These are phyloP conservation scores for Ustilago loliicola DNA, from an alignment of 1,284 basidiomycete species.

Conservation along the genomic window DNA sequence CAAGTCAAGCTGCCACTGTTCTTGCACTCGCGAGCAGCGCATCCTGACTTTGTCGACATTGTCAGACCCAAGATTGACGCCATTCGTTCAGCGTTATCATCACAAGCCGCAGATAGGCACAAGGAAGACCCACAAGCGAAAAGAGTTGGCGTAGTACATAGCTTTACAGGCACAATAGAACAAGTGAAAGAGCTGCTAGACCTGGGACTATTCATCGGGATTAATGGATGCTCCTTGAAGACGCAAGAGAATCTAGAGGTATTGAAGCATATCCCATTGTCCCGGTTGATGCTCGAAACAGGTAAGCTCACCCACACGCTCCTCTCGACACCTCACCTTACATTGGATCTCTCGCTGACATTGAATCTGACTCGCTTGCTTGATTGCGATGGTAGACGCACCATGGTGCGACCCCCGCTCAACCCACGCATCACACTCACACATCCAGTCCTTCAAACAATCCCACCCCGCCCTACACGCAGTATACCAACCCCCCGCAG, in stretches of 20 bases:
- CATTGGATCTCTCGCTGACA: too few relatives aligned
- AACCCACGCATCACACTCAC: slow-evolving; percentile 79
- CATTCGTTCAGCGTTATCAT: slow-evolving; percentile 18
- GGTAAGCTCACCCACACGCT: slow-evolving; percentile 71
- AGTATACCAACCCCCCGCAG: slow-evolving; percentile 75
- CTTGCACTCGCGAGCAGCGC: slow-evolving; percentile 81
- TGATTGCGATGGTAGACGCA: slow-evolving; percentile 41
- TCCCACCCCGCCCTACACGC: slow-evolving; percentile 71
- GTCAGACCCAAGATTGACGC: slow-evolving; percentile 68
- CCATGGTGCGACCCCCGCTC: slow-evolving; percentile 83
- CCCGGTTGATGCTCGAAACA: slow-evolving; percentile 83
- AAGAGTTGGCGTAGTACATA: slow-evolving; percentile 79
- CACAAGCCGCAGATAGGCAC: background rate
- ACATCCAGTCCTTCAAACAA: slow-evolving; percentile 75
- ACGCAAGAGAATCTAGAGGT: slow-evolving; percentile 80
- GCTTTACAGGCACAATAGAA: slow-evolving; percentile 81
- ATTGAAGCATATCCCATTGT: slow-evolving; percentile 77
- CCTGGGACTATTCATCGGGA: slow-evolving; percentile 73
- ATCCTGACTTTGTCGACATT: slow-evolving; percentile 79
- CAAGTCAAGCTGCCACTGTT: slow-evolving; percentile 84
- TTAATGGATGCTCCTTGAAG: slow-evolving; percentile 89
- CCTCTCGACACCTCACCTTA: background rate
- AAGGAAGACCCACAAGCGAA: slow-evolving; percentile 22
- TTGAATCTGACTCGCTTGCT: slow-evolving; percentile 1
- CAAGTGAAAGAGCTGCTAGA: slow-evolving; percentile 80